Evolutionary conservation across 2,329 filamentous ascomycete genomes (phyloP).

Genomic region (Pseudogymnoascus sp.): DNA sequence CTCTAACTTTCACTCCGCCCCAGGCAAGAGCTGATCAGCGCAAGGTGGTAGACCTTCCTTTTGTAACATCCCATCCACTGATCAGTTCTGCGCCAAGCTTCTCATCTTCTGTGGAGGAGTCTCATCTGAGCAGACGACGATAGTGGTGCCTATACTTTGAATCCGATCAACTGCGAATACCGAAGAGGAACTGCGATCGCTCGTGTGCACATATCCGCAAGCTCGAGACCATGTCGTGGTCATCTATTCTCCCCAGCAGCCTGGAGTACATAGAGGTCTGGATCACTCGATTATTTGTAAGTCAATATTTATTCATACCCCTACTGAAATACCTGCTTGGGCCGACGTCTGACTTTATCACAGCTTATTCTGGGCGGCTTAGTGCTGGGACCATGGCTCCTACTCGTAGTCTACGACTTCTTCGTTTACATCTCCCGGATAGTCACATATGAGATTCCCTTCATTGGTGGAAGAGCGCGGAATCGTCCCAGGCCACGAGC

Average conservation of each 20-base stretch:
- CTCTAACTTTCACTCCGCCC: neutral
- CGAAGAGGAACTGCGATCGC: neutral
- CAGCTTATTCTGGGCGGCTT: constrained; percentile 53
- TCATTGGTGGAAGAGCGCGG: constrained; percentile 50
- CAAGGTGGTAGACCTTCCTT: neutral
- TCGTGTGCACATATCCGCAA: neutral
- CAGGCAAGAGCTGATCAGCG: constrained; percentile 5
- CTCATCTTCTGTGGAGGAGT: neutral
- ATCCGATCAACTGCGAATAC: neutral
- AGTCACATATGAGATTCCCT: constrained; percentile 48
- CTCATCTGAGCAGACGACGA: neutral
- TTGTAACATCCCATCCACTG: neutral
- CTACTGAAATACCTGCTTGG: neutral
- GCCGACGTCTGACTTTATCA: constrained; percentile 13
- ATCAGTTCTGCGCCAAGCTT: neutral
- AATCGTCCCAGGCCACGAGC: constrained; percentile 51
- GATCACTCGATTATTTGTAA: constrained; percentile 53
- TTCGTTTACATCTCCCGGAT: constrained; percentile 52
- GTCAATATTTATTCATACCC: constrained; percentile 24
- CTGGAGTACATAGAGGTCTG: constrained; percentile 51
- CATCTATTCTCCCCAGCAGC: constrained; percentile 53
- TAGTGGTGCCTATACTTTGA: neutral
- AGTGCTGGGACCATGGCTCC: constrained; percentile 53
- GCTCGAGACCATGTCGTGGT: constrained; percentile 47
- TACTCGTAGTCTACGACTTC: constrained; percentile 55